phyloP scores from a whole-genome alignment of 768 basidiomycete genomes.

The Tricholoma flavovirens region DNA sequence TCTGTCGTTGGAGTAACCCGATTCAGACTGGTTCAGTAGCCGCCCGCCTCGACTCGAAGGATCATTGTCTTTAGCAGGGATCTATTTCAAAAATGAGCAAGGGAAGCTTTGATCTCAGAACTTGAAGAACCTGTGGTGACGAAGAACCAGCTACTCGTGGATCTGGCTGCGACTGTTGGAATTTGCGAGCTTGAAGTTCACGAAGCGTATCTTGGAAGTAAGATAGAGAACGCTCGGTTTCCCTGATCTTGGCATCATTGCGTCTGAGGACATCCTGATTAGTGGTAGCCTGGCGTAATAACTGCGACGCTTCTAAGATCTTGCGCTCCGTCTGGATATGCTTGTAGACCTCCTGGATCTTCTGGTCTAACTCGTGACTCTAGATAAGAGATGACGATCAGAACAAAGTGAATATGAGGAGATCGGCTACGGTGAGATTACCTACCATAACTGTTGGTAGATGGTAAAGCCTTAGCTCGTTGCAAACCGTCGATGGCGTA shows the following conservation, averaged over 20 bases:
- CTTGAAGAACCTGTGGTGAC: conserved; percentile 35
- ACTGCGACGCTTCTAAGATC: conserved; percentile 80
- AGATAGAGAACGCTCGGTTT: conserved; percentile 74
- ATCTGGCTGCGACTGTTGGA: conserved; percentile 49
- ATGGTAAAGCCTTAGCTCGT: conserved; percentile 11
- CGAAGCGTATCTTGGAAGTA: conserved; percentile 86
- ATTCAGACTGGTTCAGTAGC: conserved; percentile 34
- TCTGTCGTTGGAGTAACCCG: conserved; percentile 28
- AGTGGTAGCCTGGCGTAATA: conserved; percentile 72
- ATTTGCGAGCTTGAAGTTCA: conserved; percentile 75
- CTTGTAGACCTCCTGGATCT: conserved; percentile 86
- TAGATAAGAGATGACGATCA: conserved; percentile 19
- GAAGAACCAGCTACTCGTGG: conserved; percentile 44
- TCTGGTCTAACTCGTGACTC: conserved; percentile 78
- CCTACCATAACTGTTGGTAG: conserved; percentile 18
- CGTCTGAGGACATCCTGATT: conserved; percentile 82
- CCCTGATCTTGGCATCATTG: conserved; percentile 81
- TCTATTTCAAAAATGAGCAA: conserved; percentile 27
- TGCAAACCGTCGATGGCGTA: conserved; percentile 9
- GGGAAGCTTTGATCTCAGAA: conserved; percentile 9
- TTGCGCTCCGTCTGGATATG: conserved; percentile 91
- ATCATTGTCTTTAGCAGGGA: conserved; percentile 51
- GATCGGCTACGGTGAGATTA: neutral
- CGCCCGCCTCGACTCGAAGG: conserved; percentile 28
- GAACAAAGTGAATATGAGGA: conserved; percentile 22